Base-by-base conservation (phyloP, 176 grass and related monocot species). In the Carex myosuroides region DNA sequence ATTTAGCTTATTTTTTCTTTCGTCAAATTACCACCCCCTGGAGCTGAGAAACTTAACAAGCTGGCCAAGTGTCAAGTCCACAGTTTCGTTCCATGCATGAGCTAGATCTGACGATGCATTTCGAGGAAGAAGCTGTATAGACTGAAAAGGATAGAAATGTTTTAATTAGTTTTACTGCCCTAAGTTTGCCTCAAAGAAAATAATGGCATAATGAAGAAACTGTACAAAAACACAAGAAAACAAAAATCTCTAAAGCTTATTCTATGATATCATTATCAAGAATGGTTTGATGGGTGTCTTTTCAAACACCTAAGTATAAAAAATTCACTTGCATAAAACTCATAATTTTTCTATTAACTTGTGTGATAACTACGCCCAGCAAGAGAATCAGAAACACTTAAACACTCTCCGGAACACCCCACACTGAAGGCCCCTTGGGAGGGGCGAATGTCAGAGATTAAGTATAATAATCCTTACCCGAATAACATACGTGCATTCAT, bases 31-130 rank as follows among this genome's bases (percentile, higher is more conserved):
- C 84, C 84, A 89, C 18, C 84, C 80, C 20, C 52, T 81, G 10
- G 80, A 86, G 84, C 88, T 90, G 35, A 90, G 88, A 80, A 79
- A 90, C 3, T 37, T 30, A 20, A 86, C 80, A 14, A 90, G 39
- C 26, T 66, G 48, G 39, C 88, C 88, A 42, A 86, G 70, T 57
- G 88, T 86, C 70, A 37, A 54, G 59, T 86, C 88, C 58, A 90
- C 80, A 41, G 79, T 70, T 80, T 86, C 86, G 80, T 90, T 90
- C 88, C 88, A 90, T 66, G 77, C 76, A 60, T 57, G 88, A 63
- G 84, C 80, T 64, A 90, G 11, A 80, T 90, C 79, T 21, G 39
- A 53, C 24, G 88, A 86, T n/a, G 74, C 81, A 62, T 70, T 79
- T 39, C 16, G 60, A 70, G 59, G 68, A 16, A 61, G 2, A 53